These are phyloP conservation scores for Plasmopara viticola DNA, from an alignment of 352 stramenopile genomes.

Conservation along the genomic window DNA sequence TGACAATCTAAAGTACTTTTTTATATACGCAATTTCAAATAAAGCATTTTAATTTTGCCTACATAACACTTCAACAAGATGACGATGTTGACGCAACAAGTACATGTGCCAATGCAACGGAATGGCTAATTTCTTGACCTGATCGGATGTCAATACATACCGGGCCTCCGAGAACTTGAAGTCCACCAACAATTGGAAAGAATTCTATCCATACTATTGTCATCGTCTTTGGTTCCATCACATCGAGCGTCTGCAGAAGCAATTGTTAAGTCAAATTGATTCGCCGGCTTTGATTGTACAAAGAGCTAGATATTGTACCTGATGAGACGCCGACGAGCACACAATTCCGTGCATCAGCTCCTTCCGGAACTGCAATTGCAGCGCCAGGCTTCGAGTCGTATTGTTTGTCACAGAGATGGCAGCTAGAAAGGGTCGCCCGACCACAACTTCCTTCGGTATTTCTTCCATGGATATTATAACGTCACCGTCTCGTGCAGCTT, in stretches of 20 bases:
- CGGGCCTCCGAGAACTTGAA: constrained; percentile 54
- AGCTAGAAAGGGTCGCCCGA: constrained; percentile 49
- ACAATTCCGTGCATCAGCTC: constrained; percentile 64
- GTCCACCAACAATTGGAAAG: constrained; percentile 51
- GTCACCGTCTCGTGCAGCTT: constrained; percentile 20
- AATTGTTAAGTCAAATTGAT: not conserved
- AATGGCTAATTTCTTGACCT: constrained; percentile 49
- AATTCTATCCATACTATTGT: constrained; percentile 54
- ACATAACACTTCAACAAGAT: too few relatives aligned
- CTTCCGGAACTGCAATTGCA: constrained; percentile 78
- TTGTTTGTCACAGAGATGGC: constrained; percentile 62
- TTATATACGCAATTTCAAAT: too few relatives aligned
- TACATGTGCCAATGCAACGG: constrained; percentile 41
- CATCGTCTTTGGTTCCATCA: constrained; percentile 40
- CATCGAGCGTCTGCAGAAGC: constrained; percentile 45
- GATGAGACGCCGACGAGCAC: constrained; percentile 63
- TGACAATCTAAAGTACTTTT: too few relatives aligned
- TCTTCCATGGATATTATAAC: constrained; percentile 40
- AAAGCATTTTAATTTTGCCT: too few relatives aligned
- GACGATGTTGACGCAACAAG: constrained; percentile 28
- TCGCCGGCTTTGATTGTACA: too few relatives aligned
- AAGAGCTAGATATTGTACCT: constrained; percentile 29
- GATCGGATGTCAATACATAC: constrained; percentile 67
- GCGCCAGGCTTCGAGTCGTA: constrained; percentile 40
- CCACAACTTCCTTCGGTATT: constrained; percentile 39